phyloP scores from a whole-genome alignment of 441 rosid genomes.

The Arabidopsis hybrid region DNA sequence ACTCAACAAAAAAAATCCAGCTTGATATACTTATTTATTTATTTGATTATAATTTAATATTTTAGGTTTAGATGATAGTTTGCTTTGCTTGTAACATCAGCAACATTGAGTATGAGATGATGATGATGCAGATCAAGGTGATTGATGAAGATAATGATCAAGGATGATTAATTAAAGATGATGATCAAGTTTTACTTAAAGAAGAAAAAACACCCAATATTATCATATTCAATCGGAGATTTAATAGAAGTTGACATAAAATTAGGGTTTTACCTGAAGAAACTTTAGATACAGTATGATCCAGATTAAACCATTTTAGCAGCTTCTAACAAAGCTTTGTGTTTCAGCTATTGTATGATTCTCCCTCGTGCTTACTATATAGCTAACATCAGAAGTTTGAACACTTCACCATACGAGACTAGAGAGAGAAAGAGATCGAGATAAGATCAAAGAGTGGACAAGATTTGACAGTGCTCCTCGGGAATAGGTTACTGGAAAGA shows the following conservation, averaged over 20 bases:
- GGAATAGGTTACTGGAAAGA: conserved; percentile 43
- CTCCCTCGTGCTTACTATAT: conserved; percentile 26
- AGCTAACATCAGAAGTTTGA: conserved; percentile 21
- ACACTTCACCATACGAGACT: conserved; percentile 25
- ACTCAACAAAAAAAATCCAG: not conserved
- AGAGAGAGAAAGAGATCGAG: conserved; percentile 28
- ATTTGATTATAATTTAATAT: not conserved
- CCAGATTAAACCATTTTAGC: conserved; percentile 42
- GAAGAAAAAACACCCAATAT: conserved; percentile 16
- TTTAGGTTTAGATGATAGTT: conserved; percentile 23
- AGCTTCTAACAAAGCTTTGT: conserved; percentile 36
- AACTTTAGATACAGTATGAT: conserved; percentile 48
- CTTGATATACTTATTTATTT: not conserved
- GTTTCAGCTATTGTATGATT: conserved; percentile 29
- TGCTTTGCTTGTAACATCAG: conserved; percentile 51
- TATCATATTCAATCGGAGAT: not conserved
- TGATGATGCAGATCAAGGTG: conserved; percentile 25
- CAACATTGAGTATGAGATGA: conserved; percentile 43
- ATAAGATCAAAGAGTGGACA: conserved; percentile 44
- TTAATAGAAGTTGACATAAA: conserved; percentile 14
- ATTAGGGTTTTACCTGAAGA: conserved; percentile 48
- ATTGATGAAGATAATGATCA: conserved; percentile 29
- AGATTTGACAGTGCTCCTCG: conserved; percentile 47
- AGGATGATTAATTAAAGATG: conserved; percentile 15
- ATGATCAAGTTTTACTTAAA: conserved; percentile 5